Evolutionary conservation across 2,329 filamentous ascomycete species (phyloP), one percentile per base, ranked within the genome.

Genomic region (Botrytis byssoidea): DNA sequence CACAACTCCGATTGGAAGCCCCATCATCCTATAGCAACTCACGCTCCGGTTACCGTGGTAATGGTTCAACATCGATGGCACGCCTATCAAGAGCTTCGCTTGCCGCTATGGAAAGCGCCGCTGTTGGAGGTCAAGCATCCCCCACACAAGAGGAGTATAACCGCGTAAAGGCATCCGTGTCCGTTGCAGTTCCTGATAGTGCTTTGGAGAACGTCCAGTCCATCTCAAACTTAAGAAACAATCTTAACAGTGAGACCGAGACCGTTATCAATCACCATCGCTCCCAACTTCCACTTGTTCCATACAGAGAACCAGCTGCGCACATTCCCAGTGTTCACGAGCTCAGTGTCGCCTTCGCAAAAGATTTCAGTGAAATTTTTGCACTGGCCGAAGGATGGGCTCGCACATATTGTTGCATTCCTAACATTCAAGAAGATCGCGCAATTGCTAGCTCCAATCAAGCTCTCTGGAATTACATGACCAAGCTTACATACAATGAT

Each of bases 391-490:
- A 73, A 37, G 72, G 72, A 42, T 73, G 72, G 72, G 64, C 44
- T 25, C 44, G 59, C 20, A 37, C 55, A 22, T 73, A 73, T 64
- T 57, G 57, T 1, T 60, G 35, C 22, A 37, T 42, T 48, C 63
- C 64, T 4, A 63, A 70, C 44, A n/a, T 66, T 22, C 9, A 42
- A 40, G 57, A 42, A 37, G 79, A 81, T 64, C 73, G 73, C 25
- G 57, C 55, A 5, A 77, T 81, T 68, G 71, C 74, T 2, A 69
- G 78, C 12, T 75, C 74, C 7, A 76, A 79, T 20, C 74, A 79
- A 32, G 59, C 71, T 1, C 76, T 85, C 0, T 85, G 83, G 83
- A 75, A 78, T 4, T 84, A 81, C 73, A 83, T 84, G 76, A 79
- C 81, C 74, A 77, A 77, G 9, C 78, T 82, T 5, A 79, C 81